phyloP scores from a whole-genome alignment of 1,139 yeast species.

The Arxiozyma slooffiae region DNA sequence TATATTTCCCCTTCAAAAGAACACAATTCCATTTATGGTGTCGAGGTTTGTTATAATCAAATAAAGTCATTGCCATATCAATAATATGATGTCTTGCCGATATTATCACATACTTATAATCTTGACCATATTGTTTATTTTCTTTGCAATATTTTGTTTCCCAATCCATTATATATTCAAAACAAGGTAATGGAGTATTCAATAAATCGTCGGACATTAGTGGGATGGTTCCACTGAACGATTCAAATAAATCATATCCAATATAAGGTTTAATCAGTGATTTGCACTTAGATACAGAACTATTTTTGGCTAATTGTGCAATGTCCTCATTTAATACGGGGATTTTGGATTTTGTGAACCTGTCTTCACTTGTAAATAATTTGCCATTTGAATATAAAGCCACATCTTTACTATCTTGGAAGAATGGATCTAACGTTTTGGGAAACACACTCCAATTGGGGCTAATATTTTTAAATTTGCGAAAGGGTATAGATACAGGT shows the following conservation, averaged over 20 bases:
- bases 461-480: slow-evolving; percentile 5
- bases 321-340: slow-evolving; percentile 9
- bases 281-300: slow-evolving; percentile 4
- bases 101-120: slow-evolving; percentile 15
- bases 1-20: slow-evolving; percentile 12
- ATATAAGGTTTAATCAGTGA: slow-evolving; percentile 10
- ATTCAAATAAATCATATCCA: slow-evolving; percentile 18
- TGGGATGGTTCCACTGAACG: slow-evolving; percentile 15
- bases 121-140: slow-evolving; percentile 6
- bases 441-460: slow-evolving; percentile 5
- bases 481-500: slow-evolving; percentile 22
- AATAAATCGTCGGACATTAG: slow-evolving; percentile 14
- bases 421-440: slow-evolving; percentile 2
- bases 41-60: slow-evolving; percentile 9
- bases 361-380: background rate
- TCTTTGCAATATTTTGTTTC: slow-evolving; percentile 2
- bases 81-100: slow-evolving; percentile 27
- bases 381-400: slow-evolving; percentile 6
- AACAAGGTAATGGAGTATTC: slow-evolving; percentile 19
- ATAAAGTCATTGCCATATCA: slow-evolving; percentile 22
- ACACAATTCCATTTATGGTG: slow-evolving; percentile 12
- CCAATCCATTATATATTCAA: slow-evolving; percentile 15
- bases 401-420: slow-evolving; percentile 7
- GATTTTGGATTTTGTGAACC: background rate
- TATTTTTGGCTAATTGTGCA: slow-evolving; percentile 6